Conservation (phyloP, 2,329 filamentous ascomycete species). For the Curvularia spicifera region DNA sequence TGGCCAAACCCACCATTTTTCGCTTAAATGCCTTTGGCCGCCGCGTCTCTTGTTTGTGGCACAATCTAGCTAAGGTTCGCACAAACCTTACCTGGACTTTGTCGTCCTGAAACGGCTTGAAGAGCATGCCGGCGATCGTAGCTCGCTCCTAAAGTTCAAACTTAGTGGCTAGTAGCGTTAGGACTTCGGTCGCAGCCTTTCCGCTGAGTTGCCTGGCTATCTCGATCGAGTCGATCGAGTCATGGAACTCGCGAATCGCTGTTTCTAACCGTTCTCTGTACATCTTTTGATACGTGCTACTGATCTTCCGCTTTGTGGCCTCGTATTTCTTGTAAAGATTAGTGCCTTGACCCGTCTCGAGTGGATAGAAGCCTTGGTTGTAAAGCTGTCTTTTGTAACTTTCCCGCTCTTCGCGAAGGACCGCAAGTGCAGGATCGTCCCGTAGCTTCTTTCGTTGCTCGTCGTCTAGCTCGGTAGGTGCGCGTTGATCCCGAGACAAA, state of each 20-base stretch:
- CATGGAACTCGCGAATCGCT: conserved; percentile 22
- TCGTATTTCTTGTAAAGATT: conserved; percentile 24
- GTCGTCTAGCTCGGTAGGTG: conserved; percentile 23
- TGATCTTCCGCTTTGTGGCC: conserved; percentile 13
- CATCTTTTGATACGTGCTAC: conserved; percentile 21
- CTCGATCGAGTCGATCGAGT: conserved; percentile 24
- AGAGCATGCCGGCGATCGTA: conserved; percentile 25
- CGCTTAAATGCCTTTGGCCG: conserved; percentile 8
- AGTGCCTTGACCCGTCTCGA: conserved; percentile 17
- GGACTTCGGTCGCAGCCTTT: conserved; percentile 19
- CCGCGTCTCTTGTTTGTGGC: conserved; percentile 22
- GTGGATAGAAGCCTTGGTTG: conserved; percentile 20
- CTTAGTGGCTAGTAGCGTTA: conserved; percentile 20
- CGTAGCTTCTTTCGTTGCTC: conserved; percentile 18
- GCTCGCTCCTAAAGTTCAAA: conserved; percentile 26
- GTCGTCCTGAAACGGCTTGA: conserved; percentile 24
- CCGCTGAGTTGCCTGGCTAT: conserved; percentile 28
- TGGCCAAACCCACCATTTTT: too few relatives aligned
- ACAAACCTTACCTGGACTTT: conserved; percentile 21
- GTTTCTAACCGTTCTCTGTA: conserved; percentile 17
- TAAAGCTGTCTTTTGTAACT: conserved; percentile 21
- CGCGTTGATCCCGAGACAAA: conserved; percentile 20
- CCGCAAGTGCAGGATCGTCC: conserved; percentile 18
- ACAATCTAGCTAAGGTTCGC: conserved; percentile 20
- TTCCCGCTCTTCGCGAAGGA: conserved; percentile 17